These are phyloP conservation scores for Monilinia laxa DNA, from an alignment of 2,329 filamentous ascomycete genomes.

Conservation along the genomic window DNA sequence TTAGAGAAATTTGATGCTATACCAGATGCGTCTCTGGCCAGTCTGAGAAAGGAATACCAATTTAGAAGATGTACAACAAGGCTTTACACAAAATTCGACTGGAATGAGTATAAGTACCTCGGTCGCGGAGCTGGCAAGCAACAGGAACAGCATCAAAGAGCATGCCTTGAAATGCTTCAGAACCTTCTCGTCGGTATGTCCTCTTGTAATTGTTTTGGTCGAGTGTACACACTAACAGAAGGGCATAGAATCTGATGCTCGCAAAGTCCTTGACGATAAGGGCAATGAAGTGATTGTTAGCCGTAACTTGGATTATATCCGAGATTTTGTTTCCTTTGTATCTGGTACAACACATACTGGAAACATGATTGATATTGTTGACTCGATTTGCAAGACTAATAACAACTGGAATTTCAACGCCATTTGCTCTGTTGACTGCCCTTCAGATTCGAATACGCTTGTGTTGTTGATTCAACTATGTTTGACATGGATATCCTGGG, in stretches of 20 bases:
- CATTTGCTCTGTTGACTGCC: conserved; percentile 18
- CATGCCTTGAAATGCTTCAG: conserved; percentile 42
- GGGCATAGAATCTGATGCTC: conserved; percentile 35
- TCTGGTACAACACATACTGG: conserved; percentile 22
- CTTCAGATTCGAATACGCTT: conserved; percentile 21
- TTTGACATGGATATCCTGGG: conserved; percentile 33
- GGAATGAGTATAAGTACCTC: conserved; percentile 1
- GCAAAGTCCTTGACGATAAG: conserved; percentile 18
- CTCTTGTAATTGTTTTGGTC: not conserved
- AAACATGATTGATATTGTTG: conserved; percentile 33
- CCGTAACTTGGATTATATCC: conserved; percentile 33
- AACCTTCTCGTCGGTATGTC: conserved; percentile 48
- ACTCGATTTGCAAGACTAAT: conserved; percentile 32
- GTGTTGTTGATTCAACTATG: conserved; percentile 36
- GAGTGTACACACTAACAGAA: conserved; percentile 6
- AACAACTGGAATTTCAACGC: conserved; percentile 19
- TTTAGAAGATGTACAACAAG: conserved; percentile 41
- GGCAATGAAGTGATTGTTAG: conserved; percentile 40
- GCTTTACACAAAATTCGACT: conserved; percentile 32
- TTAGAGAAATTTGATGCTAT: conserved; percentile 44
- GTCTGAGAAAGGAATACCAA: conserved; percentile 38
- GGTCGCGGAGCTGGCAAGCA: not conserved
- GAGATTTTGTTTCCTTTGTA: conserved; percentile 26
- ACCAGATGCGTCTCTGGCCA: conserved; percentile 32
- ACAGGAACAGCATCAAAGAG: conserved; percentile 22